phyloP scores from a whole-genome alignment of 2,329 filamentous ascomycete genomes.

The Xenoacremonium recifei region DNA sequence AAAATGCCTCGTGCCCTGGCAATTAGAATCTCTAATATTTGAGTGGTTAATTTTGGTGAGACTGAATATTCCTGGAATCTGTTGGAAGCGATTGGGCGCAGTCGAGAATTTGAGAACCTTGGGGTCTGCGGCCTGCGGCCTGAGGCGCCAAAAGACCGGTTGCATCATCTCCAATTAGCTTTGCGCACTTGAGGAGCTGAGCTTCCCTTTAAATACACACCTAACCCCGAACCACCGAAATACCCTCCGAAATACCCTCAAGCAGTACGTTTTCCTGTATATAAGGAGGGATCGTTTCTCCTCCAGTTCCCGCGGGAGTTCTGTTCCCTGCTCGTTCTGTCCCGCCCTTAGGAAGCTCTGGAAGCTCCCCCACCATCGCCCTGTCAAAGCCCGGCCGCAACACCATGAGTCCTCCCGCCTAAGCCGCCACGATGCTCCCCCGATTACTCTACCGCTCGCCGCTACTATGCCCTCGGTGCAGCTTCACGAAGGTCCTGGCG shows the following conservation, averaged over 20 bases:
- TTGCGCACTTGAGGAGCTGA: constrained; percentile 3
- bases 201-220: background rate
- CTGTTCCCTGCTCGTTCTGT: background rate
- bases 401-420: constrained; percentile 26
- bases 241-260: too few relatives aligned
- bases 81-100: too few relatives aligned
- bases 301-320: too few relatives aligned
- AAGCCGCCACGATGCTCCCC: constrained; percentile 33
- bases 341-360: background rate
- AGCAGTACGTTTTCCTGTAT: too few relatives aligned
- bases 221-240: background rate
- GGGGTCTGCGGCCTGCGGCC: constrained; percentile 23
- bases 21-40: too few relatives aligned
- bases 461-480: constrained; percentile 31
- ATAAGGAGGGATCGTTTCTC: too few relatives aligned
- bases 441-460: constrained; percentile 33
- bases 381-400: constrained; percentile 10
- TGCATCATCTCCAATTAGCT: constrained; percentile 24
- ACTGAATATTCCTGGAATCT: too few relatives aligned
- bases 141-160: constrained; percentile 25
- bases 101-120: too few relatives aligned
- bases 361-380: constrained; percentile 20
- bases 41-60: too few relatives aligned
- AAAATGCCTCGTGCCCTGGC: too few relatives aligned
- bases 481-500: constrained; percentile 21